Percentiles rank a stretch among this genome's conserved stretches.
phyloP scores from a whole-genome alignment of 2,329 filamentous ascomycete genomes.

The Paecilomyces fulvus region DNA sequence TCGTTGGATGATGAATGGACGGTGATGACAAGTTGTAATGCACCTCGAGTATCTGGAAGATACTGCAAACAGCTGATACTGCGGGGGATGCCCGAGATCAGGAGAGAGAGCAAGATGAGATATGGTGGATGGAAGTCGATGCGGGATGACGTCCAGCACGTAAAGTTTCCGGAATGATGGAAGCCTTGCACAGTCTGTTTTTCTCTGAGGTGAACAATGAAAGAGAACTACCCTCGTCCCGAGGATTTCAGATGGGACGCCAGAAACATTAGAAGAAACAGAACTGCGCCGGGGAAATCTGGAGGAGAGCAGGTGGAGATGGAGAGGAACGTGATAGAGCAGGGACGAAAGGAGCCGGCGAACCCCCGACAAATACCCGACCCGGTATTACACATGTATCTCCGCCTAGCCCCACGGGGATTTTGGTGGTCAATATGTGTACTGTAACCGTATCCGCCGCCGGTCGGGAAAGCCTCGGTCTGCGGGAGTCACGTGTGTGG shows the following conservation, averaged over 20 bases:
- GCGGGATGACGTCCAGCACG: conserved; percentile 16
- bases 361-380: conserved; percentile 12
- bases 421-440: background rate
- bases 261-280: background rate
- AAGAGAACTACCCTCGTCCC: background rate
- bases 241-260: background rate
- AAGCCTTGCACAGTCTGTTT: background rate
- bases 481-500: background rate
- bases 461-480: background rate
- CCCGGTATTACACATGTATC: conserved; percentile 7
- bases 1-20: background rate
- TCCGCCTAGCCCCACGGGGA: conserved; percentile 3
- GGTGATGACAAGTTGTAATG: background rate
- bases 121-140: conserved; percentile 6
- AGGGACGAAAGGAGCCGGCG: background rate
- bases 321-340: background rate
- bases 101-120: conserved; percentile 2
- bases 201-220: background rate
- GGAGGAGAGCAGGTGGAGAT: conserved; percentile 6
- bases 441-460: background rate
- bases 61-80: background rate
- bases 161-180: background rate
- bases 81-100: background rate
- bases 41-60: background rate
- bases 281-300: background rate